Base-by-base conservation (phyloP, 768 basidiomycete species). In the Multifurca ochricompacta region DNA sequence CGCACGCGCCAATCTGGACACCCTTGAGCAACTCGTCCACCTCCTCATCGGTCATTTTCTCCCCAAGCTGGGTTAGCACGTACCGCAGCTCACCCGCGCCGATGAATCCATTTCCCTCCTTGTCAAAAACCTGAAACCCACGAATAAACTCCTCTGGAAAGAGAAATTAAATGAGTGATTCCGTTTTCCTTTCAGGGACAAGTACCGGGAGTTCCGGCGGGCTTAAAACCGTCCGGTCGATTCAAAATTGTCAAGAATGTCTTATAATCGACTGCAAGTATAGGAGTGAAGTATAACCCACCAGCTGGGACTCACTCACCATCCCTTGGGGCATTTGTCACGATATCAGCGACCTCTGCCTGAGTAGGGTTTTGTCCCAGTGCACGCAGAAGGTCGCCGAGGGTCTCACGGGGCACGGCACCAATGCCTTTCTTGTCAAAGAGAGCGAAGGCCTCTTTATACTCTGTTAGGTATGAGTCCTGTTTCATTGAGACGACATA, bases 291-390 rank as follows among this genome's bases (percentile, higher is more conserved):
- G 10, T 27, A 19, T 21, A 25, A 25, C 36, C 25, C 18, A n/a
- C 25, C n/a, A 35, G 37, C 43, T 36, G 4, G 23, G 30, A 27
- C 30, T 39, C 8, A 70, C 74, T 62, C 61, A 90, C 91, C 87
- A 53, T 94, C 88, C 54, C 82, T 74, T 14, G 90, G 90, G 3
- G 90, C 83, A 13, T 71, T 67, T 4, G 75, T 71, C 27, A 88
- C 79, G 59, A 98, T 82, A 18, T 91, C 87, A 8, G 81, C 79
- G 4, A 98, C 93, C 70, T 99, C 94, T n/a, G 88, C 85, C 68
- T 98, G 96, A 0, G 95, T 98, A n/a, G 96, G 96, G 68, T 99
- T 99, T 74, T 98, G 96, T 2, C 96, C 96, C 3, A 99, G 74
- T 0, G 92, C 92, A 40, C 96, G 81, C 14, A 99, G 73, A 9